Conservation (phyloP, 2,329 filamentous ascomycete species). For the Fusarium hostae region DNA sequence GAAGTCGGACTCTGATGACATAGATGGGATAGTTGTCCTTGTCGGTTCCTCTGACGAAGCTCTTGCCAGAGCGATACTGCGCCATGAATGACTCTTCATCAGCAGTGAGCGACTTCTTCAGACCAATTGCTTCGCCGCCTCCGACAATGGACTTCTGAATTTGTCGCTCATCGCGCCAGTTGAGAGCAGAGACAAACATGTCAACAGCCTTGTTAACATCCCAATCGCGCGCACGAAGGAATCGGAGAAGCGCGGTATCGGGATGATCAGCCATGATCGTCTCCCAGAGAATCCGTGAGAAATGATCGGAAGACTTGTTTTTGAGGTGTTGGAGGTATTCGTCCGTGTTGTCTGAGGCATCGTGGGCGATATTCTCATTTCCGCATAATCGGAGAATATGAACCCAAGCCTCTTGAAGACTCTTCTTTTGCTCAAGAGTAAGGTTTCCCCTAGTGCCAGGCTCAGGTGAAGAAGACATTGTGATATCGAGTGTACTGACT, state of each 20-base stretch:
- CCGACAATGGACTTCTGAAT: slow-evolving; percentile 49
- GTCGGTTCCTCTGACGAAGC: slow-evolving; percentile 52
- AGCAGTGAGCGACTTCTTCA: slow-evolving; percentile 33
- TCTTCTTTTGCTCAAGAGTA: slow-evolving; percentile 26
- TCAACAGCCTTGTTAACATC: slow-evolving; percentile 52
- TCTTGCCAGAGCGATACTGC: slow-evolving; percentile 53
- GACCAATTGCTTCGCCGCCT: slow-evolving; percentile 49
- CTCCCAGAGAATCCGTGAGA: slow-evolving; percentile 27
- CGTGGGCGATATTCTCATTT: neutral
- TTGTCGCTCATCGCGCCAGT: slow-evolving; percentile 51
- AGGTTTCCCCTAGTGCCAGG: slow-evolving; percentile 34
- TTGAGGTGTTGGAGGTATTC: slow-evolving; percentile 10
- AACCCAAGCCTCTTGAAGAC: slow-evolving; percentile 33
- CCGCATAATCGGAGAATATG: slow-evolving; percentile 31
- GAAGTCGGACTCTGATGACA: slow-evolving; percentile 47
- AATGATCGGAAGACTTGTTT: slow-evolving; percentile 21
- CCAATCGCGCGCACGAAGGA: slow-evolving; percentile 55
- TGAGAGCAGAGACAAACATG: slow-evolving; percentile 52
- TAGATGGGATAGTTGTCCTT: slow-evolving; percentile 50
- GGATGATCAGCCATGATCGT: slow-evolving; percentile 48
- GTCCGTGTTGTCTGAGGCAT: neutral
- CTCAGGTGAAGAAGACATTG: slow-evolving; percentile 22
- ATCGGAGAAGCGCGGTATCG: slow-evolving; percentile 53
- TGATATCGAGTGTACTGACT: slow-evolving; percentile 16
- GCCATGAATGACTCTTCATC: slow-evolving; percentile 51